phyloP scores from a whole-genome alignment of 2,329 filamentous ascomycete species.

The Monilinia fructicola region DNA sequence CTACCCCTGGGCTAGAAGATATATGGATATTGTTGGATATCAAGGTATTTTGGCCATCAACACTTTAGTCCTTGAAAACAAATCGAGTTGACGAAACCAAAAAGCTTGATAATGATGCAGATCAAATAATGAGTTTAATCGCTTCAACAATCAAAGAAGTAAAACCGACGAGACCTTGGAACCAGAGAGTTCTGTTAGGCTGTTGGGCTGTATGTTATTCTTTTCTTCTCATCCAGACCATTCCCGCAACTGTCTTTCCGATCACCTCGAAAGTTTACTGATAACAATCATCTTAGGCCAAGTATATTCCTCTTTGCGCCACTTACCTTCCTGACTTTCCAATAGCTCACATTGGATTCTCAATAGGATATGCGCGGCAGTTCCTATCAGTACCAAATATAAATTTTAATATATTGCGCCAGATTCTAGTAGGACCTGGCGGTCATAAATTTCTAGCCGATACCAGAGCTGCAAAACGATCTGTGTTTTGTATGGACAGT shows the following conservation, averaged over 20 bases:
- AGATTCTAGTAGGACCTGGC: constrained; percentile 64
- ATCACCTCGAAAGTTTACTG: constrained; percentile 1
- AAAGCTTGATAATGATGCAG: constrained; percentile 67
- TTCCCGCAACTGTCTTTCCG: background rate
- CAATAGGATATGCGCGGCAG: constrained; percentile 59
- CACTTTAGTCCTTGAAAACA: background rate
- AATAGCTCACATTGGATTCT: constrained; percentile 66
- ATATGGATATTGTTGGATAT: constrained; percentile 87
- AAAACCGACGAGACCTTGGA: constrained; percentile 59
- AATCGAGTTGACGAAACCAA: constrained; percentile 2
- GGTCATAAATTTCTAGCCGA: constrained; percentile 66
- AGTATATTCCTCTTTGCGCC: constrained; percentile 65
- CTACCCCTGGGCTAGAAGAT: constrained; percentile 60
- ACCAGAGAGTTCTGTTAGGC: constrained; percentile 71
- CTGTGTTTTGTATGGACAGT: constrained; percentile 84
- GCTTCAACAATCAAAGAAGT: constrained; percentile 61
- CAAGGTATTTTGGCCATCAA: constrained; percentile 57
- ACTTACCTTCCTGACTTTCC: constrained; percentile 62
- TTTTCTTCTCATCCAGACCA: background rate
- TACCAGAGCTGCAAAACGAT: constrained; percentile 54
- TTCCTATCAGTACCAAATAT: constrained; percentile 68
- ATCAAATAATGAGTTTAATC: constrained; percentile 69
- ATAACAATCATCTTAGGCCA: constrained; percentile 47
- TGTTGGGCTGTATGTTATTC: constrained; percentile 67
- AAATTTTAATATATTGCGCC: constrained; percentile 75